Conservation (phyloP, 2,329 filamentous ascomycete species). For the Dactylella cylindrospora region DNA sequence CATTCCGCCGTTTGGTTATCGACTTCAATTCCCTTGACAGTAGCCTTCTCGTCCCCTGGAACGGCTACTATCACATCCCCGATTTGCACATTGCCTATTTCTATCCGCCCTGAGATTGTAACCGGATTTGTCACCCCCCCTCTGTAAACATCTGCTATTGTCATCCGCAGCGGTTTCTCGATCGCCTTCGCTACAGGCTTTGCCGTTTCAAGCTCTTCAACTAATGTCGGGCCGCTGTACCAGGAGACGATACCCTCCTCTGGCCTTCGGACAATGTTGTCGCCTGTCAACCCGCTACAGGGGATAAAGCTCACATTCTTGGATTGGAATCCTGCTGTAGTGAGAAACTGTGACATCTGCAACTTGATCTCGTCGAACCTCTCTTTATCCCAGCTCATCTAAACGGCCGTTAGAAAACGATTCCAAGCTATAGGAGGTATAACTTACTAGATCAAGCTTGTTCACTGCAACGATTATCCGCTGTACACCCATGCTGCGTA, state of each 20-base stretch:
- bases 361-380: slow-evolving; percentile 82
- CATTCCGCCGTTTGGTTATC: slow-evolving; percentile 75
- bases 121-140: slow-evolving; percentile 76
- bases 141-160: slow-evolving; percentile 83
- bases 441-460: slow-evolving; percentile 73
- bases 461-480: slow-evolving; percentile 88
- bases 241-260: slow-evolving; percentile 62
- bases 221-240: slow-evolving; percentile 77
- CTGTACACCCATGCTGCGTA: slow-evolving; percentile 87
- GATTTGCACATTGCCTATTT: slow-evolving; percentile 77
- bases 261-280: slow-evolving; percentile 71
- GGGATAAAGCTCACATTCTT: slow-evolving; percentile 86
- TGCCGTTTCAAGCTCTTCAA: slow-evolving; percentile 81
- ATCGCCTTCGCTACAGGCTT: slow-evolving; percentile 71
- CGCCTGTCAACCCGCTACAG: slow-evolving; percentile 82
- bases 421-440: background rate
- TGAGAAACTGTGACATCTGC: slow-evolving; percentile 80
- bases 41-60: slow-evolving; percentile 77
- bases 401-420: background rate
- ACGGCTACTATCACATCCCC: slow-evolving; percentile 79
- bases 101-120: slow-evolving; percentile 81
- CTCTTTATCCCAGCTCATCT: slow-evolving; percentile 74
- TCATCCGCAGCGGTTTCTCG: slow-evolving; percentile 78
- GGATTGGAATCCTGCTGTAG: slow-evolving; percentile 74
- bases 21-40: slow-evolving; percentile 77